These are phyloP conservation scores for Vitis riparia DNA, from an alignment of 164 flowering plant species.

Conservation along the genomic window DNA sequence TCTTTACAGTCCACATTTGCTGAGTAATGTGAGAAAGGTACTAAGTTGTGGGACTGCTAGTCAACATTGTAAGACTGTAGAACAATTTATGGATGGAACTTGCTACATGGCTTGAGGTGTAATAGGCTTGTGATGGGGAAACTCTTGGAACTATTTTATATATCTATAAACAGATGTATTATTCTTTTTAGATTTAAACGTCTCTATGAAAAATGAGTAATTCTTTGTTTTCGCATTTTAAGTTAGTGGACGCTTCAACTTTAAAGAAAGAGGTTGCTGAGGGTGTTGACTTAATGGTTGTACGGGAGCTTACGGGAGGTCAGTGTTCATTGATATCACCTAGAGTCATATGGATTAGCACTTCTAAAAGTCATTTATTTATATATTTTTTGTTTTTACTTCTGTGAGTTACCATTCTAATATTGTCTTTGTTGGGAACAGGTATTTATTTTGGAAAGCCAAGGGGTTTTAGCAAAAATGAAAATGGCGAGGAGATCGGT, in stretches of 20 bases:
- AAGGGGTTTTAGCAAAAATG: constrained; percentile 80
- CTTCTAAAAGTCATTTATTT: not conserved
- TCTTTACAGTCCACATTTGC: too few species aligned
- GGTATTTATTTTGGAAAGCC: constrained; percentile 98
- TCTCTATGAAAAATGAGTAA: not conserved
- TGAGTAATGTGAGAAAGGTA: too few species aligned
- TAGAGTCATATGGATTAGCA: too few species aligned
- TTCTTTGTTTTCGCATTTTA: constrained; percentile 14
- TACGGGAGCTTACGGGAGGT: constrained; percentile 99
- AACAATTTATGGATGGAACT: too few species aligned
- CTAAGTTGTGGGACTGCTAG: too few species aligned
- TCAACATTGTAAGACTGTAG: too few species aligned
- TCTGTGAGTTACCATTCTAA: not conserved
- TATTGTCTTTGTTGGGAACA: constrained; percentile 16
- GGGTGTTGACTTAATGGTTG: constrained; percentile 97
- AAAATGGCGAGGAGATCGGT: constrained; percentile 82
- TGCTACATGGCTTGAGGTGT: too few species aligned
- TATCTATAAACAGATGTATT: too few species aligned
- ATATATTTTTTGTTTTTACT: not conserved
- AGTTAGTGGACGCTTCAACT: constrained; percentile 95
- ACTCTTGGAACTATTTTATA: too few species aligned
- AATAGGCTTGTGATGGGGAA: too few species aligned
- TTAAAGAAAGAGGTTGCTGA: constrained; percentile 94
- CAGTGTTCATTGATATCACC: constrained; percentile 4
- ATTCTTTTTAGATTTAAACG: not conserved